Base-by-base conservation (phyloP, 2,329 filamentous ascomycete genomes). In the Coniochaeta prunicola region DNA sequence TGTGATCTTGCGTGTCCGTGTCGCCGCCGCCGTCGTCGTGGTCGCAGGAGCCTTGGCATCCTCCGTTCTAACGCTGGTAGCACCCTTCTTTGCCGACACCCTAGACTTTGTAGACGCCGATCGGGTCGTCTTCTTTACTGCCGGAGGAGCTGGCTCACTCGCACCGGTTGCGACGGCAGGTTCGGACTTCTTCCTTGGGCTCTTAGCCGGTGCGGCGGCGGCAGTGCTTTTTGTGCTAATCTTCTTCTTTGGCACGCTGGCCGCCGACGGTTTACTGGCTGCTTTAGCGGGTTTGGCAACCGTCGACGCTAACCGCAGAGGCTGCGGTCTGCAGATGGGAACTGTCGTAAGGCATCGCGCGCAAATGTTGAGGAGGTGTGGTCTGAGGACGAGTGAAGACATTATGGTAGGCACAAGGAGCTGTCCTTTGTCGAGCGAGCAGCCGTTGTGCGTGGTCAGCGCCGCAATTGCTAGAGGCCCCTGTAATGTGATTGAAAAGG, bases 151-250 rank as follows among this genome's bases (percentile, higher is more conserved):
- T 50, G 45, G 31, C 24, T 57, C 38, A 30, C 13, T 7, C 17
- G 57, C 26, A 21, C 4, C 1, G 24, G 53, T 17, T 3, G 53
- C 42, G 19, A 30, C 19, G 26, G 38, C 45, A 4, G 42, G 15
- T 8, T 58, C 59, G 42, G 31, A 31, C 53, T 55, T 59, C 40
- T 48, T 58, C 45, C 17, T 60, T 3, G 57, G 33, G 1, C 58
- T 40, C 28, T 59, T 61, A n/a, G 59, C 13, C 13, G 54, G 54
- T 6, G 61, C n/a, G 13, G 61, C 42, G 9, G 59, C 15, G 24
- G 59, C 36, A 9, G 59, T 53, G 30, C 56, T 60, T 57, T 63
- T 64, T 12, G 58, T 65, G 59, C 58, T 62, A n/a, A 60, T 57
- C 30, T 57, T 58, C 40, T 63, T 64, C 45, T 62, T 63, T 26